Evolutionary conservation across 768 basidiomycete species (phyloP).

Genomic region (Boletus speciosus): DNA sequence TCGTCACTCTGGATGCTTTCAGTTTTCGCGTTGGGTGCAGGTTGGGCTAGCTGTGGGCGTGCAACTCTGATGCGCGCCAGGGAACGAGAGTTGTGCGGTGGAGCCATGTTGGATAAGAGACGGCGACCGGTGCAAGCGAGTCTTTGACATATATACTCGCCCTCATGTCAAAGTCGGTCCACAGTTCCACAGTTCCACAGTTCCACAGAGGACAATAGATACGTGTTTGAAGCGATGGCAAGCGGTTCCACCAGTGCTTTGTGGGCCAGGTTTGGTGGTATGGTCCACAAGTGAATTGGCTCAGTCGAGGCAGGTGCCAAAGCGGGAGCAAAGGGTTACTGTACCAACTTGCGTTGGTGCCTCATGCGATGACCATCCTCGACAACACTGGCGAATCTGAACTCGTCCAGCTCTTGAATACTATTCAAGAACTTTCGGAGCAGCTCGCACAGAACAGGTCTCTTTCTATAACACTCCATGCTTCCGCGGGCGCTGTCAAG

Average conservation of each 20-base stretch:
- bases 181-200: background rate
- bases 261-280: background rate
- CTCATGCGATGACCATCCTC: constrained; percentile 49
- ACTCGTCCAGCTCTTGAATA: constrained; percentile 56
- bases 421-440: constrained; percentile 78
- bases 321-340: constrained; percentile 4
- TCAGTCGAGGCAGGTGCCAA: background rate
- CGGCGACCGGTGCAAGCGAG: no score
- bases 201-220: constrained; percentile 21
- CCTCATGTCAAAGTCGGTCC: background rate
- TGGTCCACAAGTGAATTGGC: background rate
- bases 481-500: constrained; percentile 75
- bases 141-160: background rate
- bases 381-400: constrained; percentile 53
- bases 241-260: background rate
- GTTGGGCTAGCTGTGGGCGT: background rate
- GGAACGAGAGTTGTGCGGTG: constrained; percentile 6
- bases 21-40: constrained; percentile 10
- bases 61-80: constrained; percentile 6
- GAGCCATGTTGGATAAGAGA: constrained; percentile 8
- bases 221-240: background rate
- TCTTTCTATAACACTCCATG: constrained; percentile 67
- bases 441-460: constrained; percentile 79
- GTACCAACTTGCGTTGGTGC: background rate
- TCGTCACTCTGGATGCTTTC: constrained; percentile 27